Evolutionary conservation across 2,329 filamentous ascomycete genomes (phyloP).

Genomic region (Pochonia chlamydosporia): DNA sequence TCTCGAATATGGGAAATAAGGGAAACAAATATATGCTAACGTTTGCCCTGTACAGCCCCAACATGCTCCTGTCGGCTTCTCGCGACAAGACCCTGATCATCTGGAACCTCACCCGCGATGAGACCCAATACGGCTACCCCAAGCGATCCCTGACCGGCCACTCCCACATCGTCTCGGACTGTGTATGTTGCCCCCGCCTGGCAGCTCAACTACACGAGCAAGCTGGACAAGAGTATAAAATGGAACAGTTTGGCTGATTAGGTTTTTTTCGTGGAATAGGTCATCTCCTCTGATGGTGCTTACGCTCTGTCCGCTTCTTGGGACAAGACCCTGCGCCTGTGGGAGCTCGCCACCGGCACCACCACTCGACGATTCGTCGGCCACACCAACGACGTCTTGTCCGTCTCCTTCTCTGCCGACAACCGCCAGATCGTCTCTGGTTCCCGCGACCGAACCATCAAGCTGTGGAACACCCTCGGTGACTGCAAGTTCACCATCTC

Average conservation of each 20-base stretch:
- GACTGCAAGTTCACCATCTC: constrained; percentile 99
- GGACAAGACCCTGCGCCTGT: constrained; percentile 99
- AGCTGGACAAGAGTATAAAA: neutral
- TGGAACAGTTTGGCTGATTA: constrained; percentile 17
- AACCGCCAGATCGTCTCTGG: constrained; percentile 99
- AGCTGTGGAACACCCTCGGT: constrained; percentile 99
- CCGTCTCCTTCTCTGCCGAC: constrained; percentile 99
- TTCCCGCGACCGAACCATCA: constrained; percentile 97
- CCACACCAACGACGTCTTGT: constrained; percentile 99
- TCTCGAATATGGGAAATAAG: neutral
- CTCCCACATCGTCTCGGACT: constrained; percentile 99
- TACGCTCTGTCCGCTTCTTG: constrained; percentile 98
- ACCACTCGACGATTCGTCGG: constrained; percentile 98
- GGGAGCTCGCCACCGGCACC: constrained; percentile 95
- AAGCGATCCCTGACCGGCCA: constrained; percentile 98
- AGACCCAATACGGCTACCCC: constrained; percentile 96
- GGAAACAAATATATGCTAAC: constrained; percentile 12
- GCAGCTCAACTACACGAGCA: neutral
- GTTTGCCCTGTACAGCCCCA: constrained; percentile 57
- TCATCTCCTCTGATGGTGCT: constrained; percentile 98
- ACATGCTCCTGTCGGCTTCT: constrained; percentile 97
- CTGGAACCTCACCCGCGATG: constrained; percentile 99
- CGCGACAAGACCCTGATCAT: constrained; percentile 99
- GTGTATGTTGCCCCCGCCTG: constrained; percentile 60
- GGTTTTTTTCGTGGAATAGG: constrained; percentile 53